Percentiles rank a stretch among this genome's conserved stretches.
phyloP scores from a whole-genome alignment of 352 stramenopile genomes.

The Phytopythium mirpurense region DNA sequence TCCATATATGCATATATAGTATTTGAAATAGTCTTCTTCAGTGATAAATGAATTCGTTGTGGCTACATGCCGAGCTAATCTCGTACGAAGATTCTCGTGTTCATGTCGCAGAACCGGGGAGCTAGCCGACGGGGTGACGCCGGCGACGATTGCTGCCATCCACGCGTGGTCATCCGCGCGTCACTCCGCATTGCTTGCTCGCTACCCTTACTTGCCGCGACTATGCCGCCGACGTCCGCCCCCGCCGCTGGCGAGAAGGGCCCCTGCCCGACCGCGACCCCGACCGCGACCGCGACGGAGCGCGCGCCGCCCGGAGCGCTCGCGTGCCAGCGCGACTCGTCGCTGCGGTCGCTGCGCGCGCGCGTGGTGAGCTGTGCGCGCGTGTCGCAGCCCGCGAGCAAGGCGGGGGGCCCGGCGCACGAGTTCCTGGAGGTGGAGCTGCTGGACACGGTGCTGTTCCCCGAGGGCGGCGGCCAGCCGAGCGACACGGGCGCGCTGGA shows the following conservation, averaged over 20 bases:
- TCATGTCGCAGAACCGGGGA: neutral
- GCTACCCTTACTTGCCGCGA: too few species aligned
- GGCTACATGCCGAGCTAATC: neutral
- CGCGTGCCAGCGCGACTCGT: constrained; percentile 63
- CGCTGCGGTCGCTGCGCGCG: constrained; percentile 41
- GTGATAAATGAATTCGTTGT: too few species aligned
- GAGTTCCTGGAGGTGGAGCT: constrained; percentile 57
- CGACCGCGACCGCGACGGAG: neutral
- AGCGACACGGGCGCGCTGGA: constrained; percentile 69
- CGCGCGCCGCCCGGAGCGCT: constrained; percentile 41
- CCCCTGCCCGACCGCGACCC: neutral
- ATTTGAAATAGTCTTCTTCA: too few species aligned
- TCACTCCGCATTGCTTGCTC: constrained; percentile 3
- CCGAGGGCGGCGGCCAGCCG: constrained; percentile 84
- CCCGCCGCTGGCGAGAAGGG: too few species aligned
- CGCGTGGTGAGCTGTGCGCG: constrained; percentile 34
- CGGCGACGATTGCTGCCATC: neutral
- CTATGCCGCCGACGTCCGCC: neutral
- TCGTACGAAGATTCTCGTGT: neutral
- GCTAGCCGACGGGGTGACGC: too few species aligned
- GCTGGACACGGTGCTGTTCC: constrained; percentile 80
- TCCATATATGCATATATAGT: neutral
- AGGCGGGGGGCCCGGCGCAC: constrained; percentile 23
- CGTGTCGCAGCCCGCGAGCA: constrained; percentile 17
- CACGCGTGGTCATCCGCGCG: too few species aligned